A percentile compares a stretch with the other conserved stretches of the same genome.
Conservation (phyloP, 2,329 filamentous ascomycete species). For the Zarea fungicola region DNA sequence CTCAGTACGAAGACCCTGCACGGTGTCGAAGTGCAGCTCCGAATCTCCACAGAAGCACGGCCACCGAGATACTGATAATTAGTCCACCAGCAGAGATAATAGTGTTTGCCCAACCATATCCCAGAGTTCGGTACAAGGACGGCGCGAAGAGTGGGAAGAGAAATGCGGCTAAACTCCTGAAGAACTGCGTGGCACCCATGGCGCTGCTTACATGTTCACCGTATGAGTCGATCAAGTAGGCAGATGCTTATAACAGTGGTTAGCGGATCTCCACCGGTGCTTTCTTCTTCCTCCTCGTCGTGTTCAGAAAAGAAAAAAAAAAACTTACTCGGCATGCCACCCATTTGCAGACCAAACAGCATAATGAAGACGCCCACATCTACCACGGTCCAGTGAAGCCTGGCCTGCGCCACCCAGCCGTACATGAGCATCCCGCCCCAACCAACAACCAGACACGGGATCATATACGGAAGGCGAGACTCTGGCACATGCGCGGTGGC, state of each 20-base stretch:
- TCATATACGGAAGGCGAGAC: constrained; percentile 43
- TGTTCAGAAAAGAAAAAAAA: neutral
- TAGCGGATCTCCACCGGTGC: neutral
- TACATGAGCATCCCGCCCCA: constrained; percentile 35
- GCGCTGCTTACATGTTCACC: constrained; percentile 42
- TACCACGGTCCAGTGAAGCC: constrained; percentile 33
- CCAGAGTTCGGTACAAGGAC: constrained; percentile 29
- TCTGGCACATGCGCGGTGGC: constrained; percentile 48
- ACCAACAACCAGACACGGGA: constrained; percentile 37
- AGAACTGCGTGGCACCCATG: constrained; percentile 40
- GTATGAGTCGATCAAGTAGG: constrained; percentile 42
- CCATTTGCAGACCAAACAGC: constrained; percentile 28
- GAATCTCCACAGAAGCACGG: constrained; percentile 36
- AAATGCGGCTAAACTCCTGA: constrained; percentile 41
- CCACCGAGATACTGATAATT: constrained; percentile 29
- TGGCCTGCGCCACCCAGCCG: constrained; percentile 37
- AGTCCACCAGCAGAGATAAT: constrained; percentile 34
- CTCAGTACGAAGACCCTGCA: constrained; percentile 15
- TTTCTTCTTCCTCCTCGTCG: neutral
- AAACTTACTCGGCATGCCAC: constrained; percentile 21
- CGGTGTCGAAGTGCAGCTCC: constrained; percentile 29
- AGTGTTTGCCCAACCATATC: constrained; percentile 36
- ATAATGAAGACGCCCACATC: constrained; percentile 31
- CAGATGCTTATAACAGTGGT: constrained; percentile 17
- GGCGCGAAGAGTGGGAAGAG: constrained; percentile 46